Base-by-base conservation (phyloP, 192 early-diverging fungal genomes). In the Geranomyces variabilis region DNA sequence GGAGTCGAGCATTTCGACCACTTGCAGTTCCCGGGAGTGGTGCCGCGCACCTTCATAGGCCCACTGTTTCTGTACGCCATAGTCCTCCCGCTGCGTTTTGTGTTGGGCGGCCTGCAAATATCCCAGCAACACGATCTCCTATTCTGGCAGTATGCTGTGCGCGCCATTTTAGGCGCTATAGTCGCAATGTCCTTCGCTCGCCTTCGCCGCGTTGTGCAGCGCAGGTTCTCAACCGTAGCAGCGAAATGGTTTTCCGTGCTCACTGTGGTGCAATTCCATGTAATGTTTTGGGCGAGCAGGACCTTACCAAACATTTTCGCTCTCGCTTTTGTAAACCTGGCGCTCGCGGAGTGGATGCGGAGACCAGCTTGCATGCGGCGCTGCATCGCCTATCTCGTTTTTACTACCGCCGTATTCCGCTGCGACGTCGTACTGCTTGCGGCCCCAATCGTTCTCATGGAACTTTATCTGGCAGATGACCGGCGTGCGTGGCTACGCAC, bases 41-140 rank as follows among this genome's bases (percentile, higher is more conserved):
- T 99, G 13, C 96, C 96, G 59, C 83, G 96, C 43, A 93, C 95
- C 24, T 99, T 96, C 75, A 61, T 96, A 34, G 94, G 93, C 17
- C 91, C 96, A 7, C 71, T 93, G 47, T 14, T 86, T n/a, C 33
- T 64, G 4, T 64, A 64, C 63, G 5, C 8, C 6, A 8, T 45
- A 10, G 19, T 60, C 12, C 31, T 6, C 21, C 58, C 58, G 9
- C 29, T 60, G 7, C 58, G 58, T 6, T 8, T 33, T 17, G 8
- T 60, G 29, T 4, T 30, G 58, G 58, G 29, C 29, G 17, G 58
- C 3, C 4, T 33, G 59, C 17, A 29, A 19, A 24, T 29, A 19
- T 19, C 19, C 15, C n/a, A 55, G 29, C 96, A 41, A 56, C 49
- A 43, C 22, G 29, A 24, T 34, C 29, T 30, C 1, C 7, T 55